Conservation (phyloP, 768 basidiomycete genomes). For the Kwoniella shandongensis region DNA sequence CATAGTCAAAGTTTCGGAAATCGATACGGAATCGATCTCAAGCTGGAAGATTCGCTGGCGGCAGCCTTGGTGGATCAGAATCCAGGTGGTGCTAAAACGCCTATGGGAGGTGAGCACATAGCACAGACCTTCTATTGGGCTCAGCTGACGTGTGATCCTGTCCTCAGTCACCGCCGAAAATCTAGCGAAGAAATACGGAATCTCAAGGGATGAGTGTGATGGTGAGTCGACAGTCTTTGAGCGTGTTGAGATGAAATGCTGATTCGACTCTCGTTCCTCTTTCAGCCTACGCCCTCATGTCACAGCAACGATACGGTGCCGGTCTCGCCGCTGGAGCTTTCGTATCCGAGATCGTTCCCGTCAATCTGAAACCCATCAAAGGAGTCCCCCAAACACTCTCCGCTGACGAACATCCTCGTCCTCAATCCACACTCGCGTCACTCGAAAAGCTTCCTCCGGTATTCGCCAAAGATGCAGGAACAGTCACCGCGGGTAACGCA, state of each 20-base stretch:
- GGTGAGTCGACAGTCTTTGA: constrained; percentile 20
- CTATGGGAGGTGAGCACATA: constrained; percentile 52
- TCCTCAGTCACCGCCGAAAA: constrained; percentile 55
- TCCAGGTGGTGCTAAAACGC: constrained; percentile 46
- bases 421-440: constrained; percentile 47
- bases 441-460: constrained; percentile 51
- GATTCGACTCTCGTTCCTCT: neutral
- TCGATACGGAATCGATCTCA: constrained; percentile 54
- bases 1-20: constrained; percentile 53
- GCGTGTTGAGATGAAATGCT: neutral
- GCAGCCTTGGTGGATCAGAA: constrained; percentile 55
- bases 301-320: constrained; percentile 53
- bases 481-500: constrained; percentile 55
- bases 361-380: constrained; percentile 45
- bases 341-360: constrained; percentile 38
- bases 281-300: constrained; percentile 51
- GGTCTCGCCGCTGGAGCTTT: constrained; percentile 49
- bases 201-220: constrained; percentile 54
- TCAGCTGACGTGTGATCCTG: constrained; percentile 2
- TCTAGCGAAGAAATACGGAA: constrained; percentile 55
- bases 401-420: constrained; percentile 55
- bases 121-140: neutral
- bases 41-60: constrained; percentile 55
- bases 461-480: constrained; percentile 52
- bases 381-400: constrained; percentile 34